Percentiles rank a stretch among this genome's conserved stretches.
These are phyloP conservation scores for Teratosphaeria zuluensis DNA, from an alignment of 2,329 filamentous ascomycete genomes.

Conservation along the genomic window DNA sequence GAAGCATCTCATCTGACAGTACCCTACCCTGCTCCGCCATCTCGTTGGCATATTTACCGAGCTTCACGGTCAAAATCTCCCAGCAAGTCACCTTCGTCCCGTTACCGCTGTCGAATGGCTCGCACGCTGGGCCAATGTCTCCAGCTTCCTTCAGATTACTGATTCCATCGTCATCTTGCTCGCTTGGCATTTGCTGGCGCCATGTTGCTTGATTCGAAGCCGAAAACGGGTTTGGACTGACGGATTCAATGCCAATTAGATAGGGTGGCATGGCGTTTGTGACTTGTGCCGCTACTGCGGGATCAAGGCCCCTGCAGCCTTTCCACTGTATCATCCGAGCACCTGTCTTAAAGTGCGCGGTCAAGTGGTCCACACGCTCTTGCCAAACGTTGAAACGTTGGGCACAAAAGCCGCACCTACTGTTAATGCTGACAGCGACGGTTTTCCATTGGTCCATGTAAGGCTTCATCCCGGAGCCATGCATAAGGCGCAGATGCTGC, in stretches of 20 bases:
- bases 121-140: neutral
- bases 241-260: slow-evolving; percentile 39
- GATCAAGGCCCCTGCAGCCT: slow-evolving; percentile 44
- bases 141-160: neutral
- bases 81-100: slow-evolving; percentile 32
- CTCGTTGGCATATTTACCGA: slow-evolving; percentile 36
- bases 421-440: slow-evolving; percentile 44
- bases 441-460: slow-evolving; percentile 58
- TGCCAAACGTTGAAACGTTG: slow-evolving; percentile 41
- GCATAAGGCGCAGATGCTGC: slow-evolving; percentile 52
- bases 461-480: slow-evolving; percentile 51
- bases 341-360: slow-evolving; percentile 46
- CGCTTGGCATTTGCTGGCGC: slow-evolving; percentile 3
- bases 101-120: neutral
- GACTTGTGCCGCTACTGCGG: slow-evolving; percentile 38
- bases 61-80: slow-evolving; percentile 39
- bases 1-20: slow-evolving; percentile 42
- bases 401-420: slow-evolving; percentile 46
- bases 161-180: neutral
- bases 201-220: slow-evolving; percentile 26
- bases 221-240: slow-evolving; percentile 38
- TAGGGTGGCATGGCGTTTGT: slow-evolving; percentile 45
- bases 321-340: slow-evolving; percentile 46
- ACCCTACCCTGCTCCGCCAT: slow-evolving; percentile 29
- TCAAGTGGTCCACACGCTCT: slow-evolving; percentile 43